These are phyloP conservation scores for Neoboletus subvelutipes DNA, from an alignment of 768 basidiomycete genomes.

Conservation along the genomic window DNA sequence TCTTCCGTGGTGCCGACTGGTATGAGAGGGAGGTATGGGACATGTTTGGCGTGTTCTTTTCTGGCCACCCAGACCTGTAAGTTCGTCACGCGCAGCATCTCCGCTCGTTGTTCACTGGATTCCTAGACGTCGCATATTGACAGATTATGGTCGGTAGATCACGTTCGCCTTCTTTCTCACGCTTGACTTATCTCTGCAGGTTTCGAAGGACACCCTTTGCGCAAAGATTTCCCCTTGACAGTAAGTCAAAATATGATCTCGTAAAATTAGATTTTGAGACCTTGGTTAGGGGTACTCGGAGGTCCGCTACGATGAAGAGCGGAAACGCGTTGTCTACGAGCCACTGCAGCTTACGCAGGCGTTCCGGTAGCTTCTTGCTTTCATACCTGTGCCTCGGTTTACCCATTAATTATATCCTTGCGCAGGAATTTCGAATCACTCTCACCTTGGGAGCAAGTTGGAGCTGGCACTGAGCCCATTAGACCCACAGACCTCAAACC, in stretches of 20 bases:
- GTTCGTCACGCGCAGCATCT: slow-evolving; percentile 32
- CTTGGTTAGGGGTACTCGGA: slow-evolving; percentile 89
- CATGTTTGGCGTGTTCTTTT: slow-evolving; percentile 95
- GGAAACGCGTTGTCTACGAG: slow-evolving; percentile 96
- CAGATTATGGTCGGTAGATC: slow-evolving; percentile 79
- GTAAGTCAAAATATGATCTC: slow-evolving; percentile 43
- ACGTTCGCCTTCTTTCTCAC: neutral
- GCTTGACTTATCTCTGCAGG: slow-evolving; percentile 41
- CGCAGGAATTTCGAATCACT: slow-evolving; percentile 88
- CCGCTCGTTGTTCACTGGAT: slow-evolving; percentile 15
- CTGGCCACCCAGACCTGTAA: slow-evolving; percentile 92
- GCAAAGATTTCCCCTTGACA: slow-evolving; percentile 98
- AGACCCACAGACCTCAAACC: slow-evolving; percentile 75
- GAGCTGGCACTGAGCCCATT: slow-evolving; percentile 54
- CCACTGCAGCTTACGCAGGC: slow-evolving; percentile 97
- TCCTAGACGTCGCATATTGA: slow-evolving; percentile 87
- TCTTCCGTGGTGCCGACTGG: slow-evolving; percentile 96
- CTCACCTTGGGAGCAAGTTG: slow-evolving; percentile 96
- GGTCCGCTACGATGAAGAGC: slow-evolving; percentile 95
- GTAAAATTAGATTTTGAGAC: neutral
- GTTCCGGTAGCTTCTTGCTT: slow-evolving; percentile 66
- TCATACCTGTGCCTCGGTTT: neutral
- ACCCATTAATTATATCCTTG: neutral
- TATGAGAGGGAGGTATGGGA: slow-evolving; percentile 99
- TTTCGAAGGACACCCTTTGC: slow-evolving; percentile 95